Evolutionary conservation across 805 yeast species (phyloP), one percentile per base, ranked within the genome.

Genomic region (Naumovozyma baii): DNA sequence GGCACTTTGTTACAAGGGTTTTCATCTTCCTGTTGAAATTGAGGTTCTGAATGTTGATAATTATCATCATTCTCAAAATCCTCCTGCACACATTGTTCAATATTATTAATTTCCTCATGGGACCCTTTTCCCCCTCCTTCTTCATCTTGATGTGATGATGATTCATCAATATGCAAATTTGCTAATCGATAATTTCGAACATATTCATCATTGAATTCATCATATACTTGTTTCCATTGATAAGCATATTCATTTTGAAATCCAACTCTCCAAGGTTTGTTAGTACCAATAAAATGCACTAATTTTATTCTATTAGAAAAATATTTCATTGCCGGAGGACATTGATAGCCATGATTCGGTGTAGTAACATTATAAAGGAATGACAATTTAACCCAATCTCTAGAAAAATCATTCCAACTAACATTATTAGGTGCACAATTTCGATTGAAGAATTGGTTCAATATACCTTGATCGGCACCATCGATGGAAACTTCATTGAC

Each of bases 381-480:
- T 2, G 96, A 88, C 36, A 92, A 62, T 35, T 75, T 70, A 25
- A 68, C 59, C 96, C 96, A 88, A 12, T 50, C 40, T 22, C 50
- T 42, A 3, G 41, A n/a, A 2, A 28, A 20, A 4, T 29, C n/a
- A 1, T 13, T 4, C 8, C 38, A 39, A 12, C 31, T 41, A n/a
- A 39, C 39, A 15, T 31, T 34, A 1, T 17, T 18, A 4, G 22
- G 20, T 4, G 39, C 33, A 40, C 61, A 59, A n/a, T 40, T 41
- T 2, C 52, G 55, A 36, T 59, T 60, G 56, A 83, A 85, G 52
- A 73, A 80, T 53, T 83, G 83, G 59, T 87, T 87, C 46, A 87
- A 66, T 29, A 87, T 67, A 10, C 96, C 96, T 60, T 87, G 96
- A 61, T 87, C 96, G 2, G 94, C 90, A 32, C 95, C 95, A 61